phyloP scores from a whole-genome alignment of 2,329 filamentous ascomycete species.

The Cercospora sp. region DNA sequence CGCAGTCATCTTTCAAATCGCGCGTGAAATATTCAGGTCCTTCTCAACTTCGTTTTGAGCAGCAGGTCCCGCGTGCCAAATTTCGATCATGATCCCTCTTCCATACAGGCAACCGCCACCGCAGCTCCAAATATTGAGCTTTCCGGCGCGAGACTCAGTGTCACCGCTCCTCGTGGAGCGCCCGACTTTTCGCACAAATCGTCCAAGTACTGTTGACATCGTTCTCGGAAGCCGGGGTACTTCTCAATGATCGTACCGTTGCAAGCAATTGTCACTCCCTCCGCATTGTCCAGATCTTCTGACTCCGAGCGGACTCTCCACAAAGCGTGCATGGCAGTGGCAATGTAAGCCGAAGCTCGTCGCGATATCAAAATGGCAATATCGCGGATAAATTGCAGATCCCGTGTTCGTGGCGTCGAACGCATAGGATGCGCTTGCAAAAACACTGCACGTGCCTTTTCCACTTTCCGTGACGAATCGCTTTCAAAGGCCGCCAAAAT shows the following conservation, averaged over 20 bases:
- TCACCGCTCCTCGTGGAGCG: slow-evolving; percentile 50
- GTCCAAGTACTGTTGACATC: slow-evolving; percentile 65
- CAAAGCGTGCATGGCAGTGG: slow-evolving; percentile 62
- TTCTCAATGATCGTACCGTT: slow-evolving; percentile 79
- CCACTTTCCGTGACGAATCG: slow-evolving; percentile 44
- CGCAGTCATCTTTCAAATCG: not conserved
- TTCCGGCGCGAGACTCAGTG: slow-evolving; percentile 68
- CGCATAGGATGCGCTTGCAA: slow-evolving; percentile 54
- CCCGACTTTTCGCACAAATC: slow-evolving; percentile 51
- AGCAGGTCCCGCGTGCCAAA: no score
- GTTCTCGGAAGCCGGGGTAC: slow-evolving; percentile 66
- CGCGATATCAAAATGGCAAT: slow-evolving; percentile 56
- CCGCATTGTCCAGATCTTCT: slow-evolving; percentile 45
- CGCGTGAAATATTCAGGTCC: not conserved
- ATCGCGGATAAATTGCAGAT: slow-evolving; percentile 54
- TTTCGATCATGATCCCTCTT: slow-evolving; percentile 14
- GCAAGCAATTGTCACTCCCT: slow-evolving; percentile 61
- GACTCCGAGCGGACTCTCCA: slow-evolving; percentile 55
- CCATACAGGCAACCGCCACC: slow-evolving; percentile 54
- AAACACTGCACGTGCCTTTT: slow-evolving; percentile 48
- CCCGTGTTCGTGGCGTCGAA: slow-evolving; percentile 41
- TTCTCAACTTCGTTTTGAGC: not conserved
- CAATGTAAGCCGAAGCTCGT: slow-evolving; percentile 63
- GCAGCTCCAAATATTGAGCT: slow-evolving; percentile 75
- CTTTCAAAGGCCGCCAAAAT: slow-evolving; percentile 59